Evolutionary conservation across 176 grass and related monocot genomes (phyloP).

Genomic region (Avena atlantica): DNA sequence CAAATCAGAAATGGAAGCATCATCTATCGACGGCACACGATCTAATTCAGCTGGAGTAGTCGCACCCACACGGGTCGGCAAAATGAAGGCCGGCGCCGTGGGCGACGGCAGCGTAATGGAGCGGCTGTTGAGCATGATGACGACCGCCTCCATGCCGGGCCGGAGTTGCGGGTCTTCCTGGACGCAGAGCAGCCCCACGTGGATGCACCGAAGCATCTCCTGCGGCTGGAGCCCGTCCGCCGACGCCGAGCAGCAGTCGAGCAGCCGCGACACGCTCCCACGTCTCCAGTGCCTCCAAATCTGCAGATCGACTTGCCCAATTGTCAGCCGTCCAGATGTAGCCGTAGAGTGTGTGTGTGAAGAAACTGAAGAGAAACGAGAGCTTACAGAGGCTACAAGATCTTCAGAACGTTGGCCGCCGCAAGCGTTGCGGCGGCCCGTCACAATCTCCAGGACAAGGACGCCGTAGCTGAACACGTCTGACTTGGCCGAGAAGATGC

Average conservation of each 20-base stretch:
- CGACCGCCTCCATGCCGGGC: slow-evolving; percentile 45
- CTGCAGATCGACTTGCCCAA: too few relatives aligned
- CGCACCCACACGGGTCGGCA: background rate
- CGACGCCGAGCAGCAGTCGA: slow-evolving; percentile 4
- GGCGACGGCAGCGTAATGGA: slow-evolving; percentile 45
- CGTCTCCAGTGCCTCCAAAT: slow-evolving; percentile 17
- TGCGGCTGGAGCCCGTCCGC: background rate
- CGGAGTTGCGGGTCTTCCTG: slow-evolving; percentile 44
- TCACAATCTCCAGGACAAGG: slow-evolving; percentile 57
- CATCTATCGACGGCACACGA: slow-evolving; percentile 6
- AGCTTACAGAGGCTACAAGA: background rate
- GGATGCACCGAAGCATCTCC: slow-evolving; percentile 54
- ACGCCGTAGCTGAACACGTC: slow-evolving; percentile 70
- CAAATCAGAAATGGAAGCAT: slow-evolving; percentile 40
- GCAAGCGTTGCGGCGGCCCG: slow-evolving; percentile 41
- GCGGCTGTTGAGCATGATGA: slow-evolving; percentile 60
- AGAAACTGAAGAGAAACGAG: too few relatives aligned
- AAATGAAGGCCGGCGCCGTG: slow-evolving; percentile 38
- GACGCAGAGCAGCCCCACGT: slow-evolving; percentile 59
- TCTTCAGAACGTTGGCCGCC: background rate
- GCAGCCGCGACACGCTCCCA: background rate
- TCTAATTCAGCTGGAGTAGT: background rate
- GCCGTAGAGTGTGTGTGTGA: too few relatives aligned
- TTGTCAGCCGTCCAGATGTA: too few relatives aligned
- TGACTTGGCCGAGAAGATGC: slow-evolving; percentile 63